phyloP scores from a whole-genome alignment of 2,329 filamentous ascomycete genomes.

The Pyricularia sp. region DNA sequence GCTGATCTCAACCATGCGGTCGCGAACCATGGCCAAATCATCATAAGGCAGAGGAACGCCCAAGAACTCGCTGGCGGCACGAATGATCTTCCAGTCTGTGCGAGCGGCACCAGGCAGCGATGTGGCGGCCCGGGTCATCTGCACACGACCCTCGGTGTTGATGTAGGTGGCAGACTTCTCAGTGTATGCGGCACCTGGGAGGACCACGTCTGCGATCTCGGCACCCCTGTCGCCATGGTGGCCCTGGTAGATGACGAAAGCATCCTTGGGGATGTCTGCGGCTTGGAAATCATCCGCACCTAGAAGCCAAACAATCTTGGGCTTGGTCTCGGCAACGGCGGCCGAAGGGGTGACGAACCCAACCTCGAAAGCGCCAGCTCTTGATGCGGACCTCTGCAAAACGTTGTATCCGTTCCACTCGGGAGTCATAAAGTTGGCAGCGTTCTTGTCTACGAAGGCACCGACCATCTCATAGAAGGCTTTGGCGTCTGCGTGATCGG shows the following conservation, averaged over 20 bases:
- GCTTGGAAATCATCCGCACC: slow-evolving; percentile 86
- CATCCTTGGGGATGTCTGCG: slow-evolving; percentile 84
- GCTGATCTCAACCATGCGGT: slow-evolving; percentile 92
- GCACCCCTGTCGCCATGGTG: slow-evolving; percentile 94
- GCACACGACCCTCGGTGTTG: slow-evolving; percentile 94
- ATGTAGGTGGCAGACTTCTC: slow-evolving; percentile 95
- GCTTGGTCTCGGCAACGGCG: slow-evolving; percentile 70
- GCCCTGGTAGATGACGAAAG: slow-evolving; percentile 95
- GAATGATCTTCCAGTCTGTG: slow-evolving; percentile 98
- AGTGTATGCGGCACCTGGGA: slow-evolving; percentile 91
- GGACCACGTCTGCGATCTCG: slow-evolving; percentile 84
- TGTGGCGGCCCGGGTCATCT: slow-evolving; percentile 86
- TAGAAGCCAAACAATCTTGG: slow-evolving; percentile 95
- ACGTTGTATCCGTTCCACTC: slow-evolving; percentile 99
- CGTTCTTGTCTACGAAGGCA: slow-evolving; percentile 86
- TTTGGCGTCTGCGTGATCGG: slow-evolving; percentile 85
- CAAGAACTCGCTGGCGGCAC: slow-evolving; percentile 85
- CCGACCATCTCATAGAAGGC: slow-evolving; percentile 89
- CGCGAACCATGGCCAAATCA: slow-evolving; percentile 77
- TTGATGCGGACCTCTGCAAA: slow-evolving; percentile 85
- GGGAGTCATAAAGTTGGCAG: slow-evolving; percentile 72
- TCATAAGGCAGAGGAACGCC: slow-evolving; percentile 84
- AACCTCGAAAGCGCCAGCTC: slow-evolving; percentile 88
- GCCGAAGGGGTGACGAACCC: slow-evolving; percentile 84
- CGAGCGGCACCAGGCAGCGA: slow-evolving; percentile 81